Conservation (phyloP, 2,329 filamentous ascomycete genomes). For the Incumbomyces delicatus region DNA sequence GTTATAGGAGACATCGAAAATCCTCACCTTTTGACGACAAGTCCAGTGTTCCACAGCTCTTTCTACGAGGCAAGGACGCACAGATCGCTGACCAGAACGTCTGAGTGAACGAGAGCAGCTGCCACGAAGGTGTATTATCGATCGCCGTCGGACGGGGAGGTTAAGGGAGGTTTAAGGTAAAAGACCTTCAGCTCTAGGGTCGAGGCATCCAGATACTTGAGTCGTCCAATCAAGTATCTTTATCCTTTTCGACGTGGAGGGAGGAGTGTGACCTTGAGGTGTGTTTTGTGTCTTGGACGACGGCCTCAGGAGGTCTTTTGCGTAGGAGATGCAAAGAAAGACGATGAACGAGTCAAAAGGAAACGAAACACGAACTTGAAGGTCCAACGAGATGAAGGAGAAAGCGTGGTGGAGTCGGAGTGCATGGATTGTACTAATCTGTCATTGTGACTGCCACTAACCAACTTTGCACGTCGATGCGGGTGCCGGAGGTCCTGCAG, state of each 20-base stretch:
- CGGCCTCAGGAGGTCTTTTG: slow-evolving; percentile 7
- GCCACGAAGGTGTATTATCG: slow-evolving; percentile 6
- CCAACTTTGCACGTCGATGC: slow-evolving; percentile 3
- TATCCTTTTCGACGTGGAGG: slow-evolving; percentile 1
- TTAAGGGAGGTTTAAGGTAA: slow-evolving; percentile 10
- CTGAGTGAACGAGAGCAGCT: slow-evolving; percentile 14
- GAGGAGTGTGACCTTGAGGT: slow-evolving; percentile 3
- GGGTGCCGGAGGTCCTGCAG: slow-evolving; percentile 1
- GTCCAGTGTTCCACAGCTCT: slow-evolving; percentile 3
- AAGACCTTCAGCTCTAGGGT: slow-evolving; percentile 12
- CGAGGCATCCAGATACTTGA: slow-evolving; percentile 19
- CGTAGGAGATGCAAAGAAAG: slow-evolving; percentile 4
- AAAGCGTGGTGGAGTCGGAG: slow-evolving; percentile 4
- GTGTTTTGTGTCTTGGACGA: slow-evolving; percentile 3
- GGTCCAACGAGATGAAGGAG: slow-evolving; percentile 5
- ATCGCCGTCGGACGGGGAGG: slow-evolving; percentile 6
- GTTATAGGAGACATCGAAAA: not conserved
- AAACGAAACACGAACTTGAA: not conserved
- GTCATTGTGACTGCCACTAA: slow-evolving; percentile 6
- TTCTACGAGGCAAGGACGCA: slow-evolving; percentile 4
- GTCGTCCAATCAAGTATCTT: slow-evolving; percentile 16
- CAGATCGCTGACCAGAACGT: slow-evolving; percentile 20
- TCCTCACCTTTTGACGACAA: slow-evolving; percentile 3
- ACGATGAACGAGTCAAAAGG: slow-evolving; percentile 7
- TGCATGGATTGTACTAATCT: slow-evolving; percentile 7